phyloP scores from a whole-genome alignment of 1,284 basidiomycete genomes.

The Heterobasidion occidentale region DNA sequence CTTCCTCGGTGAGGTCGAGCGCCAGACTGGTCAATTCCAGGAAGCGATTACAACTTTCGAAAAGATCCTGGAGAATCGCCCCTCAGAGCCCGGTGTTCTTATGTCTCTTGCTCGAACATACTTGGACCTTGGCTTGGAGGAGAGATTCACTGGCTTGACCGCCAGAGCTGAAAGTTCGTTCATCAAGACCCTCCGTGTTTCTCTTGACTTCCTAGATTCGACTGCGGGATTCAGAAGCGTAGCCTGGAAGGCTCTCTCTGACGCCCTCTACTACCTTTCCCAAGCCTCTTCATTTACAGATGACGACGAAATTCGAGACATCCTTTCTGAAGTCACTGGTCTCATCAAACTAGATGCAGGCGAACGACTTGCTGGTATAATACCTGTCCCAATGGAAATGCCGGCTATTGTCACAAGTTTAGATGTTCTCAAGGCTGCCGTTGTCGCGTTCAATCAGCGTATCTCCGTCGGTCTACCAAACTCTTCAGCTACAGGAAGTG shows the following conservation, averaged over 20 bases:
- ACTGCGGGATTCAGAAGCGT: constrained; percentile 61
- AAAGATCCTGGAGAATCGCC: constrained; percentile 47
- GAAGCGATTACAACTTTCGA: constrained; percentile 70
- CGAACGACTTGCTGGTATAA: constrained; percentile 32
- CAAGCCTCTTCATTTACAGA: constrained; percentile 34
- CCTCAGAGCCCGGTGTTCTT: constrained; percentile 65
- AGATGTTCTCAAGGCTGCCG: constrained; percentile 47
- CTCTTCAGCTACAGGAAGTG: constrained; percentile 45
- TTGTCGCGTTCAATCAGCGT: constrained; percentile 69
- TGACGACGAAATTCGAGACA: constrained; percentile 26
- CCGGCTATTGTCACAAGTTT: constrained; percentile 22
- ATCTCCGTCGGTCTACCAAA: constrained; percentile 63
- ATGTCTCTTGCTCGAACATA: constrained; percentile 71
- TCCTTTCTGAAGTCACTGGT: constrained; percentile 27
- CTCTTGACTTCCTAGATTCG: constrained; percentile 46
- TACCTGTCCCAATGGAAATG: constrained; percentile 24
- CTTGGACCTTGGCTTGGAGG: constrained; percentile 63
- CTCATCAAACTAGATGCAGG: constrained; percentile 31
- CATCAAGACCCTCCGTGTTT: constrained; percentile 46
- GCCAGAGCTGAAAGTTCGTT: constrained; percentile 73
- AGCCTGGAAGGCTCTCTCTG: constrained; percentile 84
- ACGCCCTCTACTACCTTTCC: constrained; percentile 69
- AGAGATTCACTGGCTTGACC: constrained; percentile 64
- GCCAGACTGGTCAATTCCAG: constrained; percentile 69
- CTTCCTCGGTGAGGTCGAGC: constrained; percentile 82